Percentiles rank a stretch among this genome's conserved stretches.
phyloP scores from a whole-genome alignment of 2,329 filamentous ascomycete genomes.

The Raffaelea ambrosiae region DNA sequence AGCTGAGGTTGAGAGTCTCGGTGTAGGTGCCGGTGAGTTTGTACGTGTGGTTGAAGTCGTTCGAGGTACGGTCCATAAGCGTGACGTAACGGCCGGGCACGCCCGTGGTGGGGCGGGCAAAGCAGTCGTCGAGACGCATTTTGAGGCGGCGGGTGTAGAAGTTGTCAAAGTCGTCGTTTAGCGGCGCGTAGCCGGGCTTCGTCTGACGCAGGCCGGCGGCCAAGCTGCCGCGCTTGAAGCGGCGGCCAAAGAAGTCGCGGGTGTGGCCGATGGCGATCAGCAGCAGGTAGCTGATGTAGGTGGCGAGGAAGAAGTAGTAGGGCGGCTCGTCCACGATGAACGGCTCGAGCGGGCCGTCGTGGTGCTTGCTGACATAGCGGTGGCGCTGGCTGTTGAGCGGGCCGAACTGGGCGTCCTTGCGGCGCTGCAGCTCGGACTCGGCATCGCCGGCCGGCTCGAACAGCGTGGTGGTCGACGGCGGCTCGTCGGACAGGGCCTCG shows the following conservation, averaged over 20 bases:
- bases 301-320: conserved; percentile 94
- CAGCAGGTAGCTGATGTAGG: conserved; percentile 95
- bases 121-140: conserved; percentile 93
- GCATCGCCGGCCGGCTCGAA: conserved; percentile 83
- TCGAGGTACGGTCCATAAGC: conserved; percentile 79
- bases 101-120: conserved; percentile 83
- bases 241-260: conserved; percentile 95
- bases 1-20: conserved; percentile 96
- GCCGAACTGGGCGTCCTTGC: conserved; percentile 83
- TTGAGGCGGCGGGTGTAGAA: conserved; percentile 94
- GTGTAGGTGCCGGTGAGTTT: conserved; percentile 82
- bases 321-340: conserved; percentile 92
- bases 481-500: conserved; percentile 62
- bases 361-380: conserved; percentile 81
- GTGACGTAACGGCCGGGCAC: conserved; percentile 93
- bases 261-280: conserved; percentile 93
- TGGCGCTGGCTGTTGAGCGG: conserved; percentile 74
- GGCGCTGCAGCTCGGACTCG: conserved; percentile 67
- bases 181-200: conserved; percentile 81
- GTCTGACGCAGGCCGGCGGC: conserved; percentile 71
- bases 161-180: conserved; percentile 98
- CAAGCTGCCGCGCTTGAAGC: conserved; percentile 72
- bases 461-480: conserved; percentile 53
- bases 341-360: conserved; percentile 68
- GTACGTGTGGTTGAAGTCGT: conserved; percentile 89